Evolutionary conservation across 2,329 filamentous ascomycete species (phyloP).

Genomic region (Claviceps fusiformis): DNA sequence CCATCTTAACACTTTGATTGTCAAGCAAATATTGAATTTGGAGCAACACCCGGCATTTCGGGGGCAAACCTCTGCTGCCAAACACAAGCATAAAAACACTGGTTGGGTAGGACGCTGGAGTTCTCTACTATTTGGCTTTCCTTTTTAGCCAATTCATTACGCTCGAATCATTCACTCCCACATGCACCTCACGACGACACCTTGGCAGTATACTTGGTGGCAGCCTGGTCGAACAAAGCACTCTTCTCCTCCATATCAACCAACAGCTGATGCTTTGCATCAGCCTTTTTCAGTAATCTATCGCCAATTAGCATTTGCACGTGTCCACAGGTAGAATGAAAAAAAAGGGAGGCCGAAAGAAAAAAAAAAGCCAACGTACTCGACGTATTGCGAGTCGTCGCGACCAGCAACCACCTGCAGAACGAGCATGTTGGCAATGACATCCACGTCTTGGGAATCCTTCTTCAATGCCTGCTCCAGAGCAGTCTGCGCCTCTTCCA

Average conservation of each 20-base stretch:
- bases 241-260: constrained; percentile 72
- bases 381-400: constrained; percentile 46
- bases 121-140: neutral
- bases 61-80: too few relatives aligned
- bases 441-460: constrained; percentile 56
- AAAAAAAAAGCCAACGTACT: constrained; percentile 33
- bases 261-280: constrained; percentile 58
- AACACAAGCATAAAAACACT: neutral
- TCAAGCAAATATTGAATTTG: too few relatives aligned
- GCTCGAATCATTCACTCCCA: constrained; percentile 12
- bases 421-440: constrained; percentile 73
- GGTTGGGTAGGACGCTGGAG: too few relatives aligned
- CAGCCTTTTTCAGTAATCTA: constrained; percentile 42
- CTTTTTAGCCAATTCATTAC: constrained; percentile 15
- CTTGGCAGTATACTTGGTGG: constrained; percentile 76
- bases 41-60: too few relatives aligned
- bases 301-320: constrained; percentile 12
- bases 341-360: too few relatives aligned
- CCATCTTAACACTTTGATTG: too few relatives aligned
- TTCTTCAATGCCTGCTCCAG: constrained; percentile 67
- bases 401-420: constrained; percentile 66
- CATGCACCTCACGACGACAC: constrained; percentile 37
- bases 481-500: constrained; percentile 80
- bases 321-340: neutral
- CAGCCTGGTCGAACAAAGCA: constrained; percentile 73